Base-by-base conservation (phyloP, 202 grass and related monocot genomes). In the Digitaria exilis region DNA sequence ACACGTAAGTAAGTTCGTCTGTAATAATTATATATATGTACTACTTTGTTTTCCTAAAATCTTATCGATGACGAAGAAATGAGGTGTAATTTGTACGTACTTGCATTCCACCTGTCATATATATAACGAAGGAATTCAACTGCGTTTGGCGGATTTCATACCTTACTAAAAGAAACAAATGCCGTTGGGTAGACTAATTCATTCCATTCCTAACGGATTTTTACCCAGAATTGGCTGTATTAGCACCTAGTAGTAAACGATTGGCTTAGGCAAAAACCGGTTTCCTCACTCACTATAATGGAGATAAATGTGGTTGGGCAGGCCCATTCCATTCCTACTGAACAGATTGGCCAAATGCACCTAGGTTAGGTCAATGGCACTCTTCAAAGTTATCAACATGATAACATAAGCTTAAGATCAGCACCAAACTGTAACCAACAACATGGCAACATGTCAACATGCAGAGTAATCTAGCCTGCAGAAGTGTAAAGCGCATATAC, bases 401-500 rank as follows among this genome's bases (percentile, higher is more conserved):
- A 76, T 3, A 75, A 14, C 22, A 37, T 57, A 84, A 81, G 22
- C 63, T 48, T 63, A 45, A 31, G 66, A 63, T 0, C 4, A 14
- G 22, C 73, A 58, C 32, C 43, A 32, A 84, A 76, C 32, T 59
- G 25, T 61, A 28, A 55, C n/a, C 41, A 63, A 17, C 7, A 17
- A 30, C 13, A 54, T 5, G 39, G 10, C 42, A n/a, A 72, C 69
- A 76, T 5, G 39, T 18, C 42, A n/a, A 72, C 76, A 76, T 50
- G 18, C n/a, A 13, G 41, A 45, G n/a, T 13, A 42, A 6, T 5
- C 19, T 12, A 14, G 41, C 76, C 62, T 80, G 32, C n/a, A n/a
- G n/a, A 68, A 62, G 82, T 56, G 81, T 84, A 64, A 70, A 85
- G 87, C 12, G 54, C 48, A 69, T 9, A 70, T 81, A 71, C 70